These are phyloP conservation scores for Ceratobasidium sp. DNA, from an alignment of 1,284 basidiomycete species.

Conservation along the genomic window DNA sequence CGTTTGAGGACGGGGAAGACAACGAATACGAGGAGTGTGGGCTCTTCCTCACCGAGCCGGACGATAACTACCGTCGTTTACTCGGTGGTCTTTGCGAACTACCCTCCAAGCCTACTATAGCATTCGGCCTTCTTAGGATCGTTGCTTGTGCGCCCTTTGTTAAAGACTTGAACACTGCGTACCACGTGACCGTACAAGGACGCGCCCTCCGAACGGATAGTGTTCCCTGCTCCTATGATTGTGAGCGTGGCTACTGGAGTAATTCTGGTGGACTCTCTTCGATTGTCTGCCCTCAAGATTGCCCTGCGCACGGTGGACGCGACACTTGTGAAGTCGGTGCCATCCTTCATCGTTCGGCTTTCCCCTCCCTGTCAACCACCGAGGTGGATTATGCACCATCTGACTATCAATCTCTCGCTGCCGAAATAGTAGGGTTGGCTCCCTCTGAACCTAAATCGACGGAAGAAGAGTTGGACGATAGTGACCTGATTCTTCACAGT, in stretches of 20 bases:
- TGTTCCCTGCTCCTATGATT: constrained; percentile 19
- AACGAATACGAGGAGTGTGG: constrained; percentile 26
- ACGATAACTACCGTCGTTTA: constrained; percentile 9
- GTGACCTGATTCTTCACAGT: constrained; percentile 30
- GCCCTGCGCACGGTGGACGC: constrained; percentile 23
- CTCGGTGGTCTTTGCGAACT: not conserved
- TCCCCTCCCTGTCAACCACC: not conserved
- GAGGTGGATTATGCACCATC: not conserved
- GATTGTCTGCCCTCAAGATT: constrained; percentile 6
- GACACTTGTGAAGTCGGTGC: constrained; percentile 11
- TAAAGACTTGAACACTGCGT: constrained; percentile 17
- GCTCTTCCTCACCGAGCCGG: constrained; percentile 21
- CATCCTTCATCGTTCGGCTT: constrained; percentile 2
- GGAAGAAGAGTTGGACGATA: constrained; percentile 19
- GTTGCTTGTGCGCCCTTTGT: not conserved
- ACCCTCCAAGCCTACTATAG: not conserved
- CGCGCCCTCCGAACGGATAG: not conserved
- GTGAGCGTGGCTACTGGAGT: constrained; percentile 16
- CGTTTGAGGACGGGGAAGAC: constrained; percentile 3
- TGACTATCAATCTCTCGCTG: constrained; percentile 10
- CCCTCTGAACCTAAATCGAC: not conserved
- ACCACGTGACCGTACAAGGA: constrained; percentile 18
- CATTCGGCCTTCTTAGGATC: constrained; percentile 15
- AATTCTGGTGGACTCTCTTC: not conserved
- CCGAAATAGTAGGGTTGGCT: constrained; percentile 7